These are phyloP conservation scores for Xylaria nigripes DNA, from an alignment of 495 filamentous ascomycete genomes.

Conservation along the genomic window DNA sequence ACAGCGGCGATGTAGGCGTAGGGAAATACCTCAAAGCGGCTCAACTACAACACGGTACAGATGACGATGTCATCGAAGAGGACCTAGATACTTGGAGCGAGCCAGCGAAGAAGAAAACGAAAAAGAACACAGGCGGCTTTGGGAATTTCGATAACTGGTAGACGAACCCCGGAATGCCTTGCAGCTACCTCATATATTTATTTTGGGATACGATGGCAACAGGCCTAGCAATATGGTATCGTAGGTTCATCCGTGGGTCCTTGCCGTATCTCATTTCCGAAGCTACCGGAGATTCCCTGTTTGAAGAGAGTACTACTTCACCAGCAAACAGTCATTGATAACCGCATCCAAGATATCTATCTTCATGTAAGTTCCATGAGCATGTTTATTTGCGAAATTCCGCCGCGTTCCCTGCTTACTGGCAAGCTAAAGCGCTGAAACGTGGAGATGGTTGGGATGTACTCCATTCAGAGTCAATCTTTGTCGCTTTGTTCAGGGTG, in stretches of 20 bases:
- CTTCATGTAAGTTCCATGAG: neutral
- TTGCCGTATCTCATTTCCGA: neutral
- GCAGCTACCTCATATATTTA: neutral
- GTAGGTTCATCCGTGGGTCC: neutral
- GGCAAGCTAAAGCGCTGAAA: neutral
- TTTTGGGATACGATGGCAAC: neutral
- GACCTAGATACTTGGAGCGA: constrained; percentile 52
- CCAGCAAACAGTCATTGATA: neutral
- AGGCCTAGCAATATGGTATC: neutral
- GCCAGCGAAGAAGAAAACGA: constrained; percentile 72
- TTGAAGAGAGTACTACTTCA: neutral
- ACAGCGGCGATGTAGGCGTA: constrained; percentile 45
- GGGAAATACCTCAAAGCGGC: constrained; percentile 74
- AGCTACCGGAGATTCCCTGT: neutral
- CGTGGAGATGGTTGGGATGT: neutral
- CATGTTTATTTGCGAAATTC: neutral
- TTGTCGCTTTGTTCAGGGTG: too few relatives aligned
- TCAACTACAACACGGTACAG: constrained; percentile 29
- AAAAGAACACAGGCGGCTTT: constrained; percentile 78
- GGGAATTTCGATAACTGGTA: constrained; percentile 88
- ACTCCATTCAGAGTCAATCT: too few relatives aligned
- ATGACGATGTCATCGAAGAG: constrained; percentile 52
- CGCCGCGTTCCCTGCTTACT: neutral
- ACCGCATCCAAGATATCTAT: neutral
- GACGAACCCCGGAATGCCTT: neutral